Percentiles rank a stretch among this genome's conserved stretches.
These are phyloP conservation scores for Lentinula detonsa DNA, from an alignment of 768 basidiomycete species.

Conservation along the genomic window DNA sequence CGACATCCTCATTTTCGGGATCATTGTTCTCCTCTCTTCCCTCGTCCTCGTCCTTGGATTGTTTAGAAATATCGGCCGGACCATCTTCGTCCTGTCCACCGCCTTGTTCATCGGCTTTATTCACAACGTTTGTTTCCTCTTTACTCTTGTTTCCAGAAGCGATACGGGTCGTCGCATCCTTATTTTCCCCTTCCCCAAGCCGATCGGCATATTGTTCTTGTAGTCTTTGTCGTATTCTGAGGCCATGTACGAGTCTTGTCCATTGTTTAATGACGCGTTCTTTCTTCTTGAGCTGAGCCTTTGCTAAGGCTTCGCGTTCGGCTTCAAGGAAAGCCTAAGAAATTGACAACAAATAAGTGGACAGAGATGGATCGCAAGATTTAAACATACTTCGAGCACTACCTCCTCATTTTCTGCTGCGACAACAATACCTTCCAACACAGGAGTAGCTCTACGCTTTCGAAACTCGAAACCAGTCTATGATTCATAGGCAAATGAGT, in stretches of 20 bases:
- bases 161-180: not conserved
- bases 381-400: conserved; percentile 61
- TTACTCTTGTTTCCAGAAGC: conserved; percentile 1
- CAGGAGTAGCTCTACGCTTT: conserved; percentile 81
- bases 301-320: conserved; percentile 72
- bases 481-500: not conserved
- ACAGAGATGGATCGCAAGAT: conserved; percentile 4
- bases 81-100: not conserved
- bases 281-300: conserved; percentile 65
- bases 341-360: not conserved
- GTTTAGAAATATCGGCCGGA: not conserved
- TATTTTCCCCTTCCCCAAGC: conserved; percentile 12
- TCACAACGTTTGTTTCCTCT: not conserved
- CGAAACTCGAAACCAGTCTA: conserved; percentile 97
- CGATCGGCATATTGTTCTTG: conserved; percentile 66
- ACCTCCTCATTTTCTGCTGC: conserved; percentile 72
- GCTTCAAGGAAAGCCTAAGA: conserved; percentile 80
- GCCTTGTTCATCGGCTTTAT: not conserved
- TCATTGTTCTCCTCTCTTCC: conserved; percentile 16
- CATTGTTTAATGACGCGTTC: conserved; percentile 84
- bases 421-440: conserved; percentile 81
- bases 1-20: not conserved
- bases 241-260: conserved; percentile 81
- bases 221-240: conserved; percentile 79
- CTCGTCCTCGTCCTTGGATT: conserved; percentile 14